Conservation (phyloP, 768 basidiomycete genomes). For the Boletus eberwhitei region DNA sequence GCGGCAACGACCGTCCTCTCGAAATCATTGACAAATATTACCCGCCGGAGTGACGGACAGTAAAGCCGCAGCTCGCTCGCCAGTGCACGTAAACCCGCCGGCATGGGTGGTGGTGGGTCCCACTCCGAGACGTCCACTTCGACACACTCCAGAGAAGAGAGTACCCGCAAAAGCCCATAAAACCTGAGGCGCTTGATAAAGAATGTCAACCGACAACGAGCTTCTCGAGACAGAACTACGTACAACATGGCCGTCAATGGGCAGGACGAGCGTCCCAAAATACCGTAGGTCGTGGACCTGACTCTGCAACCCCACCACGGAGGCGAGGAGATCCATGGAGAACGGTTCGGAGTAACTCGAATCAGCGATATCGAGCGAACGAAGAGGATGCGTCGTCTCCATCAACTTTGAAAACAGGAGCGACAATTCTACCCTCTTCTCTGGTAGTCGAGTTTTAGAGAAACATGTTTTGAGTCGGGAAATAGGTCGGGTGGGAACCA, state of each 20-base stretch:
- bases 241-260: constrained; percentile 40
- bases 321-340: constrained; percentile 49
- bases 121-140: constrained; percentile 67
- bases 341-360: constrained; percentile 54
- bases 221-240: constrained; percentile 18
- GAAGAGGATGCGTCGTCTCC: constrained; percentile 42
- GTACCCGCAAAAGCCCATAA: constrained; percentile 55
- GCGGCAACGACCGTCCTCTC: constrained; percentile 49
- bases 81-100: constrained; percentile 54
- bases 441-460: constrained; percentile 45
- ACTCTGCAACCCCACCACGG: constrained; percentile 36
- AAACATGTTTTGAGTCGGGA: constrained; percentile 68
- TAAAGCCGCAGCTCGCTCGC: constrained; percentile 61
- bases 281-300: constrained; percentile 46
- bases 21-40: constrained; percentile 64
- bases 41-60: constrained; percentile 45
- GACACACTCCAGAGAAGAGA: constrained; percentile 48
- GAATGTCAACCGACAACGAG: neutral
- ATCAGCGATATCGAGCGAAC: constrained; percentile 61
- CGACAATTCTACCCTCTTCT: constrained; percentile 52
- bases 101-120: constrained; percentile 53
- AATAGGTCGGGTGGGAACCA: constrained; percentile 58
- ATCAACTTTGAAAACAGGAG: constrained; percentile 46
- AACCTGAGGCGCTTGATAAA: constrained; percentile 52
- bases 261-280: constrained; percentile 62